phyloP scores from a whole-genome alignment of 1,139 yeast genomes.

The Saccharomyces hybrid region DNA sequence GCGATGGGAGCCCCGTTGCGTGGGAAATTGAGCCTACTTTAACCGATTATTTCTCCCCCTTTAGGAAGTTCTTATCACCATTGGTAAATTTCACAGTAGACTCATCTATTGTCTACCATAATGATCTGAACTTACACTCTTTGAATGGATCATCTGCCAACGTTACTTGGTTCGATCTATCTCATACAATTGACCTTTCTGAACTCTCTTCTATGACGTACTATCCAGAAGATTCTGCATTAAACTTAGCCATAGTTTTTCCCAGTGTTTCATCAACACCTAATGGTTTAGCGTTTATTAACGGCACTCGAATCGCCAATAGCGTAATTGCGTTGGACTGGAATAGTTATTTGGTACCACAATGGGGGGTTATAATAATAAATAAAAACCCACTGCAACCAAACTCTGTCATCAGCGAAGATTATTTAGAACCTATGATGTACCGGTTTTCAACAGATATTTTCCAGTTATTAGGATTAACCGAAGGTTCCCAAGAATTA shows the following conservation, averaged over 20 bases:
- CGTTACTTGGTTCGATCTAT: constrained; percentile 30
- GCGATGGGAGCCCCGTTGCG: constrained; percentile 45
- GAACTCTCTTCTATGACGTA: constrained; percentile 31
- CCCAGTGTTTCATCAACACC: constrained; percentile 20
- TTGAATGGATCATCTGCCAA: constrained; percentile 37
- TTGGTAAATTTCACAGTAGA: constrained; percentile 69
- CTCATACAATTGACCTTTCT: constrained; percentile 35
- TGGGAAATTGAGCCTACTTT: constrained; percentile 53
- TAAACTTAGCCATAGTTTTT: constrained; percentile 19
- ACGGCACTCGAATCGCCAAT: constrained; percentile 27
- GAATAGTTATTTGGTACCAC: constrained; percentile 74
- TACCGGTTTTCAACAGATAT: constrained; percentile 71
- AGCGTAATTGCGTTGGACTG: constrained; percentile 35
- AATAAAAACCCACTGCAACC: constrained; percentile 37
- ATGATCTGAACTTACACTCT: constrained; percentile 35
- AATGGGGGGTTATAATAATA: constrained; percentile 75
- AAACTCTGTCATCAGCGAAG: constrained; percentile 34
- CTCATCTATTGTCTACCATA: constrained; percentile 67
- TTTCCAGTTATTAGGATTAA: constrained; percentile 64
- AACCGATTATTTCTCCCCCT: constrained; percentile 39
- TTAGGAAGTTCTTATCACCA: constrained; percentile 40
- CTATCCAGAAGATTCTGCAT: constrained; percentile 21
- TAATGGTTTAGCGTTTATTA: constrained; percentile 17
- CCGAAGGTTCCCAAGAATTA: constrained; percentile 39
- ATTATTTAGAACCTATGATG: constrained; percentile 50